Evolutionary conservation across 2,329 filamentous ascomycete species (phyloP), one percentile per base, ranked within the genome.

Genomic region (Emmonsiellopsis sp.): DNA sequence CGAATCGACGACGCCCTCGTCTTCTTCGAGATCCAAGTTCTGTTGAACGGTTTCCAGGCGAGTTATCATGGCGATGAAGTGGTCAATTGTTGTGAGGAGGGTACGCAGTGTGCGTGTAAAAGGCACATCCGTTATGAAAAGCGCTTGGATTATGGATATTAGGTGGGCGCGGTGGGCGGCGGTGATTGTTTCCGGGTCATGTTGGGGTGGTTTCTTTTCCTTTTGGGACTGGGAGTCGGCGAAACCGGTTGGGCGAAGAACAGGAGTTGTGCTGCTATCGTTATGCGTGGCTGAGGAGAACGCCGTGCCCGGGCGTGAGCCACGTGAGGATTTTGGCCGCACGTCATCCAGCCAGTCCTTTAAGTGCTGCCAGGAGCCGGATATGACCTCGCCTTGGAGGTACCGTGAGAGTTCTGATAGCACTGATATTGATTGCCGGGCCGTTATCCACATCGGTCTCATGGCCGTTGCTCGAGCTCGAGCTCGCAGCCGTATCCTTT

Each of bases 381-480:
- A 82, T 11, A 96, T 85, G 6, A 97, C 85, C 64, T 95, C 90
- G 1, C 87, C 88, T 67, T 96, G 92, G 44, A 97, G 83, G 62
- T 95, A 97, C 2, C 83, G 83, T 60, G 92, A 87, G 11, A 88
- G 85, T 66, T 96, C 91, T 0, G 87, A 88, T 3, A 97, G 76
- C 60, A 97, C 87, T 71, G 95, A 96, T 3, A 95, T 81, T 1
- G 88, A 86, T 2, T 90, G 87, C 63, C 87, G 90, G 60, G 87
- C 86, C 0, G 88, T 94, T 0, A 90, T 92, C 93, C 93, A 98
- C 0, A 92, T 81, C 57, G 84, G 86, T 13, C 93, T 83, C 78
- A 95, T 86, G 0, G 81, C 78, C 36, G 77, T 76, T 4, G 80
- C 78, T 14, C 92, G 79, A 13, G 73, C 65, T 31, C 82, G 81